Percentiles rank a stretch among this genome's conserved stretches.
These are phyloP conservation scores for Tricholoma flavovirens DNA, from an alignment of 768 basidiomycete species.

Conservation along the genomic window DNA sequence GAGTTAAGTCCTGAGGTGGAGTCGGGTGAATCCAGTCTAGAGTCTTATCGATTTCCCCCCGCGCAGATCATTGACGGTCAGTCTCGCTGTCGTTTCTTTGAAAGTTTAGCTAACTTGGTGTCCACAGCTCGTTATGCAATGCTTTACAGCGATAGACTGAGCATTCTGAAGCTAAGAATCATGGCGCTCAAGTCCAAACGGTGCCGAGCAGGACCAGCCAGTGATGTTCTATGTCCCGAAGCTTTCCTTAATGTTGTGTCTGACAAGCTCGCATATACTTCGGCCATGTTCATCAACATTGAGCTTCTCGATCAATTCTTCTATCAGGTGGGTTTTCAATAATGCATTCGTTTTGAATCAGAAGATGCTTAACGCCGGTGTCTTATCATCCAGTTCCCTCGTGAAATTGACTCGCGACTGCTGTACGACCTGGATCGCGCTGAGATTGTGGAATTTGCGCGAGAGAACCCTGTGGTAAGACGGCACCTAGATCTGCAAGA, in stretches of 20 bases:
- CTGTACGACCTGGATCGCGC: constrained; percentile 89
- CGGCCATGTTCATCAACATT: constrained; percentile 98
- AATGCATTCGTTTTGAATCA: neutral
- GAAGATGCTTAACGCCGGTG: neutral
- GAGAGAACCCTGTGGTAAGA: constrained; percentile 88
- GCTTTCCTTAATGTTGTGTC: constrained; percentile 96
- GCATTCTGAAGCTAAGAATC: constrained; percentile 80
- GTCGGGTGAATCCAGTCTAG: constrained; percentile 38
- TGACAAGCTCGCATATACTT: constrained; percentile 93
- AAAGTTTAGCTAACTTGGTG: constrained; percentile 9
- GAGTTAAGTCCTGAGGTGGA: constrained; percentile 31
- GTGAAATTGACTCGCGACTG: constrained; percentile 92
- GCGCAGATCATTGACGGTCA: constrained; percentile 89
- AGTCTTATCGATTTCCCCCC: constrained; percentile 87
- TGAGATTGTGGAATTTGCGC: constrained; percentile 87
- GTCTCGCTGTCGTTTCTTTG: constrained; percentile 16
- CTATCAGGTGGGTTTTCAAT: constrained; percentile 67
- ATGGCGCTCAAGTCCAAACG: constrained; percentile 84
- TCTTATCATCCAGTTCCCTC: constrained; percentile 65
- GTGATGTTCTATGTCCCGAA: constrained; percentile 89
- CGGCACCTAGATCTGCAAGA: constrained; percentile 92
- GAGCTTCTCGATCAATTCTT: constrained; percentile 98
- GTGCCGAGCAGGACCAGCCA: constrained; percentile 83
- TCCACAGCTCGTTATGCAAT: constrained; percentile 83
- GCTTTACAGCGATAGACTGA: constrained; percentile 76